Conservation (phyloP, 768 basidiomycete species). For the Cystofilobasidium capitatum region DNA sequence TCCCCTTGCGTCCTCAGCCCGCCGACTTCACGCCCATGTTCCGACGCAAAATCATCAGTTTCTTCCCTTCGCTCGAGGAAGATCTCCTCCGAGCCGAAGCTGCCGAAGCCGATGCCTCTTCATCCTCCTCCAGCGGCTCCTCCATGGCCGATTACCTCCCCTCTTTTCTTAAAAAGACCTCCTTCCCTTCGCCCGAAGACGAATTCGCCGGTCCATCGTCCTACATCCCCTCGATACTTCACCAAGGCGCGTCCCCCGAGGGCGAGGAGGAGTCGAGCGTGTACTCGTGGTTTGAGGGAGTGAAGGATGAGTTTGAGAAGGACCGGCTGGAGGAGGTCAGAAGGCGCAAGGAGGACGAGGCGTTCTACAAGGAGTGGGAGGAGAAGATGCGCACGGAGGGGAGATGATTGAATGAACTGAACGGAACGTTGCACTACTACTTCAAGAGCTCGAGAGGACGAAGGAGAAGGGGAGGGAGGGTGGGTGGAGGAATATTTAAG, state of each 20-base stretch:
- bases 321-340: conserved; percentile 9
- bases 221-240: background rate
- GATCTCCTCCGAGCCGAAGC: background rate
- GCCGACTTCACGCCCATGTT: conserved; percentile 18
- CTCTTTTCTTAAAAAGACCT: too few relatives aligned
- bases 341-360: background rate
- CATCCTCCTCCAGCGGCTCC: background rate
- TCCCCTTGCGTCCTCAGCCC: background rate
- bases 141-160: conserved; percentile 1
- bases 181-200: background rate
- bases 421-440: too few relatives aligned
- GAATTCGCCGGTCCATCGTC: background rate
- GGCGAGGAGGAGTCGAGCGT: conserved; percentile 3
- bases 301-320: conserved; percentile 5
- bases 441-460: too few relatives aligned
- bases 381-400: background rate
- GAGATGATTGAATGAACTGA: too few relatives aligned
- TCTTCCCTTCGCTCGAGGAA: conserved; percentile 14
- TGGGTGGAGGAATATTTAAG: too few relatives aligned
- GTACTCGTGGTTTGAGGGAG: conserved; percentile 9
- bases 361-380: background rate
- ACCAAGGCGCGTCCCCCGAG: conserved; percentile 10
- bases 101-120: background rate
- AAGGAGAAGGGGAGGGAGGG: too few relatives aligned
- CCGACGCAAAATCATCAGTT: background rate